Base-by-base conservation (phyloP, 202 grass and related monocot species). In the Carex arenaria region DNA sequence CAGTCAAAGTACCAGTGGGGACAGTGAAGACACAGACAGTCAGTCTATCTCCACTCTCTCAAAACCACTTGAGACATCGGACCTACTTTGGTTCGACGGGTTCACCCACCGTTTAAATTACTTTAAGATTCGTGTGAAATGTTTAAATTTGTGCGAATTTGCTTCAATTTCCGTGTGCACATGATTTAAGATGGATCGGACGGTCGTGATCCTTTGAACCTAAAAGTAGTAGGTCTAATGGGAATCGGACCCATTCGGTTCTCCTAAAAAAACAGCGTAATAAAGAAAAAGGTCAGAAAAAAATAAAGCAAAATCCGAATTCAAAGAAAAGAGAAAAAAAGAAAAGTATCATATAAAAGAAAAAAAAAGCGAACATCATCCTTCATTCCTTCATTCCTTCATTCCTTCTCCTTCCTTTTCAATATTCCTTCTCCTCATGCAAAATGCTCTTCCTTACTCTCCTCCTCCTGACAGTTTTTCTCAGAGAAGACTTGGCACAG, bases 351-450 rank as follows among this genome's bases (percentile, higher is more conserved):
- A 77, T 26, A 14, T 51, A 34, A 55, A 76, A 36, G 31, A 83
- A 40, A 83, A 62, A 62, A 43, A 91, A 88, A 87, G 83, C 85
- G 77, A 56, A 56, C 82, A 14, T 78, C 78, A 76, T 11, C 67
- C 85, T 69, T 79, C 64, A 61, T 74, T 14, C 87, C 1, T 30
- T 55, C 59, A n/a, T n/a, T 11, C 67, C 85, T 69, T 79, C 64
- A 61, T 74, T 14, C 87, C 1, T 30, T 55, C 59, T 17, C 23
- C 56, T 7, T 23, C 67, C 64, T 77, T 65, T 75, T 72, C 51
- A 67, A 69, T 71, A 85, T 81, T 80, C 87, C 78, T 26, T 26
- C 66, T 67, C 47, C 23, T 78, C 75, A 15, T 18, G 45, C 36
- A 68, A 20, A 78, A 52, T 62, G 67, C 63, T 31, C 26, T 80